Conservation (phyloP, 345 rosid species). For the Syzygium oleosum region DNA sequence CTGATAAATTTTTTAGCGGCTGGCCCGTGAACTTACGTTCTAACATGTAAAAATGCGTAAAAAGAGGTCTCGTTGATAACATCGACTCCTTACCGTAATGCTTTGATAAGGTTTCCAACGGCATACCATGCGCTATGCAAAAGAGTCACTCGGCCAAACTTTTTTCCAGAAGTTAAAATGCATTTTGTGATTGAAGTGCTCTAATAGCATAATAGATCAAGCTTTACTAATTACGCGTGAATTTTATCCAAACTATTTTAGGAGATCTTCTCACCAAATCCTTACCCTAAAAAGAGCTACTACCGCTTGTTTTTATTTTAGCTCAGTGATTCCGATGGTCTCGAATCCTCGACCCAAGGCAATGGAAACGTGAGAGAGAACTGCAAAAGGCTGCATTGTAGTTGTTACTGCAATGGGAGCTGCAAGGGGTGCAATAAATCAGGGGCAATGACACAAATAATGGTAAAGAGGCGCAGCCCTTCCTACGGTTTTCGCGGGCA, state of each 20-base stretch:
- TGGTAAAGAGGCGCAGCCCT: background rate
- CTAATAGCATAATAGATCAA: too few relatives aligned
- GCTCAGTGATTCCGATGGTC: background rate
- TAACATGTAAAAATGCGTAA: background rate
- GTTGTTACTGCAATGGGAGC: background rate
- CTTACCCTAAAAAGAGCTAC: too few relatives aligned
- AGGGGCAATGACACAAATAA: background rate
- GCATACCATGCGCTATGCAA: background rate
- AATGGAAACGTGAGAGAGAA: accelerated
- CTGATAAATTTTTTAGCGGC: background rate
- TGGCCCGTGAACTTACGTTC: background rate
- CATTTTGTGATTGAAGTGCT: background rate
- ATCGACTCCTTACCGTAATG: background rate
- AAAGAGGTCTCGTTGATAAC: background rate
- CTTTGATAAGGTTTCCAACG: background rate
- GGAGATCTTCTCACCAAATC: too few relatives aligned
- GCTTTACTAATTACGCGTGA: too few relatives aligned
- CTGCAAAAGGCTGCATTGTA: background rate
- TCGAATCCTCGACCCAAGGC: background rate
- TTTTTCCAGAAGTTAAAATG: background rate
- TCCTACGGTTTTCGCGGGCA: too few relatives aligned
- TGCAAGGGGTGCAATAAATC: background rate
- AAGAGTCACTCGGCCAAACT: background rate
- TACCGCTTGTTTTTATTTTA: background rate
- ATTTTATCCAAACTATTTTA: too few relatives aligned